phyloP scores from a whole-genome alignment of 495 filamentous ascomycete species.

The Apiosordaria backusii region DNA sequence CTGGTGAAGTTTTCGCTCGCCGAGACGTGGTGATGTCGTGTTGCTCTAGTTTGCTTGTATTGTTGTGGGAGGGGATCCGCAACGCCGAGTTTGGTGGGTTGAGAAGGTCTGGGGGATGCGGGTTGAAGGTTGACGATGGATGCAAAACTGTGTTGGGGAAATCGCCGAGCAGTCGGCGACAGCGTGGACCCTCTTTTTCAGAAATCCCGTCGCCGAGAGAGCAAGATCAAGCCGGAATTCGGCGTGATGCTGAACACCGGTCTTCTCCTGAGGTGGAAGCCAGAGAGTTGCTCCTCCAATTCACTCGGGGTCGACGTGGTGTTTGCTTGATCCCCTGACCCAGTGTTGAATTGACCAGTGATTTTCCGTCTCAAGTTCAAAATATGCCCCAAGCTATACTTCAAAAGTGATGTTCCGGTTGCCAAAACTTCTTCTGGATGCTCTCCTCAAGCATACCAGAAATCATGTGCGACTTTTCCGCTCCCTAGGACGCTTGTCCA shows the following conservation, averaged over 20 bases:
- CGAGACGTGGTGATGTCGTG: too few relatives aligned
- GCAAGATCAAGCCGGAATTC: neutral
- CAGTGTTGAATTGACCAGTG: neutral
- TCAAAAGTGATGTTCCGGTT: neutral
- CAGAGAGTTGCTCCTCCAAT: neutral
- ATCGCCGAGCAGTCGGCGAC: neutral
- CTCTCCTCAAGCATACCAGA: neutral
- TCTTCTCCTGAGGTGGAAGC: neutral
- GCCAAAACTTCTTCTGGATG: too few relatives aligned
- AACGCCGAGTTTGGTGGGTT: neutral
- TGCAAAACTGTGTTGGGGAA: neutral
- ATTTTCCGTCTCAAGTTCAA: neutral
- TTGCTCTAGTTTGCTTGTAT: too few relatives aligned
- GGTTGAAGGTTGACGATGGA: neutral
- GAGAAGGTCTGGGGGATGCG: too few relatives aligned
- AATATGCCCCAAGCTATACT: neutral
- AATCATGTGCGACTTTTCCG: neutral
- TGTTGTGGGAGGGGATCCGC: too few relatives aligned
- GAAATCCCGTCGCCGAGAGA: neutral
- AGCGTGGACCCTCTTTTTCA: too few relatives aligned
- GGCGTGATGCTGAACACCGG: neutral
- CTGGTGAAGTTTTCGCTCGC: too few relatives aligned
- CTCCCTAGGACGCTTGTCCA: too few relatives aligned
- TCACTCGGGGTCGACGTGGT: neutral
- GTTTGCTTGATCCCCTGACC: neutral